Evolutionary conservation across 768 basidiomycete genomes (phyloP).

Genomic region (Rhodosporidiobolus odoratus): DNA sequence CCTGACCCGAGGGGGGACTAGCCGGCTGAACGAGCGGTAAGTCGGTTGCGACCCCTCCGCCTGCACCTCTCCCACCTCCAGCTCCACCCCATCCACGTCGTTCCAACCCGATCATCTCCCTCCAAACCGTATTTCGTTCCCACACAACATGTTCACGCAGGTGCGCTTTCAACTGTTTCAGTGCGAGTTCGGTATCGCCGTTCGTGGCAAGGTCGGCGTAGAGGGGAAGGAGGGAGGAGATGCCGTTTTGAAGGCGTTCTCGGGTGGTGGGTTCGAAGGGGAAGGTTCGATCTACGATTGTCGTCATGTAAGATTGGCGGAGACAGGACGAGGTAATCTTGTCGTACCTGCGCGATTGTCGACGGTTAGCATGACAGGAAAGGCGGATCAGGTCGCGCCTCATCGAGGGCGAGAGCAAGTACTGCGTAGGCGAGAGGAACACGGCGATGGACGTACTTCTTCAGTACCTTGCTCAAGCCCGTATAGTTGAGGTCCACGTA

Average conservation of each 20-base stretch:
- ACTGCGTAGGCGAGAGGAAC: not conserved
- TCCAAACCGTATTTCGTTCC: constrained; percentile 97
- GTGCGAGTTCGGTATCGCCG: constrained; percentile 63
- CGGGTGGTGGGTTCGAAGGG: constrained; percentile 68
- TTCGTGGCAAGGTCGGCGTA: constrained; percentile 80
- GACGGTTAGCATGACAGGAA: no score
- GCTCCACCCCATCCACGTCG: constrained; percentile 44
- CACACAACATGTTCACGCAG: constrained; percentile 63
- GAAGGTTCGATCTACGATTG: constrained; percentile 46
- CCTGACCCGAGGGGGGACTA: constrained; percentile 43
- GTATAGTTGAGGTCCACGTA: constrained; percentile 89
- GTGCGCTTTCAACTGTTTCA: constrained; percentile 70
- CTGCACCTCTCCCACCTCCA: not conserved
- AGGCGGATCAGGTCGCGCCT: not conserved
- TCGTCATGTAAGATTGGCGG: constrained; percentile 40
- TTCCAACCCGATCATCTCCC: constrained; percentile 72
- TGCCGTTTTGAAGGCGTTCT: constrained; percentile 58
- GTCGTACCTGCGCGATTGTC: constrained; percentile 82
- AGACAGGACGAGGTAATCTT: constrained; percentile 73
- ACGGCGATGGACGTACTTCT: constrained; percentile 61
- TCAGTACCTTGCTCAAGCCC: constrained; percentile 89
- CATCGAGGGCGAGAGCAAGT: not conserved
- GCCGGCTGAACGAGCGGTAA: constrained; percentile 45
- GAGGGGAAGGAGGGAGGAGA: constrained; percentile 60
- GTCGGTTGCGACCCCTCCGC: constrained; percentile 25